A percentile compares a stretch with the other conserved stretches of the same genome.
Evolutionary conservation across 2,329 filamentous ascomycete species (phyloP).

Genomic region (Ophiostoma fasciatum): DNA sequence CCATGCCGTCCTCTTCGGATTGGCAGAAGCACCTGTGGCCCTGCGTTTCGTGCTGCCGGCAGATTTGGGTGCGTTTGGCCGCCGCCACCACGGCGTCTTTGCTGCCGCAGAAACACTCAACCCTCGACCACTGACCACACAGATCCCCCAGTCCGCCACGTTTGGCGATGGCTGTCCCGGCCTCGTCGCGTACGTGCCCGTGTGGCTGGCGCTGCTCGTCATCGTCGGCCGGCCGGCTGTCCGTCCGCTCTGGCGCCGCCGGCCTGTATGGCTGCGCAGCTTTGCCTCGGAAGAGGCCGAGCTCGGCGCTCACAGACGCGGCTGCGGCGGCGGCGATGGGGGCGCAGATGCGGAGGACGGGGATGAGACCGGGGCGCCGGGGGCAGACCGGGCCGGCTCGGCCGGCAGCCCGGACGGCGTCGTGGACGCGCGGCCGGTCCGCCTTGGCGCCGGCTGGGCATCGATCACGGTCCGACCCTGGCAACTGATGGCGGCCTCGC

Average conservation of each 20-base stretch:
- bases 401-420: not conserved
- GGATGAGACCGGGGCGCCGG: not conserved
- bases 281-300: conserved; percentile 18
- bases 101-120: too few species aligned
- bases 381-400: too few species aligned
- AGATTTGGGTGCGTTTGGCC: conserved; percentile 20
- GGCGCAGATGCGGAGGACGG: not conserved
- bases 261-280: conserved; percentile 20
- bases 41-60: conserved; percentile 19
- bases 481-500: conserved; percentile 18
- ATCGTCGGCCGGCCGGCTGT: conserved; percentile 19
- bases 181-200: conserved; percentile 18
- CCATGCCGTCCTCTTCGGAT: conserved; percentile 6
- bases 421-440: conserved; percentile 1
- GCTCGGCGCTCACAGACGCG: conserved; percentile 2
- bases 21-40: conserved; percentile 14
- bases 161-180: conserved; percentile 20
- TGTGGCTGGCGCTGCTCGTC: conserved; percentile 17
- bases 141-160: conserved; percentile 17
- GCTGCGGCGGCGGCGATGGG: not conserved
- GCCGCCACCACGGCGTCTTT: too few species aligned
- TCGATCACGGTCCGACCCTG: conserved; percentile 6
- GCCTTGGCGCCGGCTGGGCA: conserved; percentile 1
- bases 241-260: conserved; percentile 17
- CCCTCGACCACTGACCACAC: not conserved